Percentiles rank a stretch among this genome's conserved stretches.
Conservation (phyloP, 352 stramenopile genomes). For the Phytophthora idaei region DNA sequence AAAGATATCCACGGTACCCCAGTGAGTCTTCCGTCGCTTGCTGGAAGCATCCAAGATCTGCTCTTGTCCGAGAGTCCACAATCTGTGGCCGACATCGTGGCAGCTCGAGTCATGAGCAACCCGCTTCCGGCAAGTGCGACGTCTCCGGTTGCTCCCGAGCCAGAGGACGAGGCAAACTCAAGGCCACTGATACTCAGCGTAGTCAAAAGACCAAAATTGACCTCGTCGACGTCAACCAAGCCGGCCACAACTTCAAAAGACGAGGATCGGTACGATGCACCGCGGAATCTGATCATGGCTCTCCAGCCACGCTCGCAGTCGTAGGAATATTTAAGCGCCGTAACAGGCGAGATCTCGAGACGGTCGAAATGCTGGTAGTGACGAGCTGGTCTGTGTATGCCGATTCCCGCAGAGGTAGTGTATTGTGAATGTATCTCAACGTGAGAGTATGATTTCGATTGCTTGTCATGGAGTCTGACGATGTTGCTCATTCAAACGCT, state of each 20-base stretch:
- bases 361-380: conserved; percentile 1
- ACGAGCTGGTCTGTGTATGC: not conserved
- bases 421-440: conserved; percentile 6
- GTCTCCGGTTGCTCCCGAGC: conserved; percentile 22
- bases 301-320: conserved; percentile 30
- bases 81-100: conserved; percentile 56
- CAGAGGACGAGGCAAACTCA: conserved; percentile 19
- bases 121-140: conserved; percentile 9
- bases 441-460: not conserved
- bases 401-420: not conserved
- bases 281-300: conserved; percentile 33
- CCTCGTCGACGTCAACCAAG: not conserved
- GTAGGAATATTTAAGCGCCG: conserved; percentile 36
- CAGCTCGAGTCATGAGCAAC: conserved; percentile 32
- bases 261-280: conserved; percentile 32
- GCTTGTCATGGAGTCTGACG: not conserved
- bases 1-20: conserved; percentile 57
- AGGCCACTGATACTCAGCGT: conserved; percentile 14
- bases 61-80: conserved; percentile 74
- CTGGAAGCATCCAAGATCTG: conserved; percentile 68
- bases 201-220: conserved; percentile 10
- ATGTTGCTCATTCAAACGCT: no score
- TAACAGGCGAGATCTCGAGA: conserved; percentile 4
- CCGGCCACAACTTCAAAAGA: conserved; percentile 11
- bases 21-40: conserved; percentile 59